Conservation (phyloP, 257 asterid species). For the Solanum paucissectum region DNA sequence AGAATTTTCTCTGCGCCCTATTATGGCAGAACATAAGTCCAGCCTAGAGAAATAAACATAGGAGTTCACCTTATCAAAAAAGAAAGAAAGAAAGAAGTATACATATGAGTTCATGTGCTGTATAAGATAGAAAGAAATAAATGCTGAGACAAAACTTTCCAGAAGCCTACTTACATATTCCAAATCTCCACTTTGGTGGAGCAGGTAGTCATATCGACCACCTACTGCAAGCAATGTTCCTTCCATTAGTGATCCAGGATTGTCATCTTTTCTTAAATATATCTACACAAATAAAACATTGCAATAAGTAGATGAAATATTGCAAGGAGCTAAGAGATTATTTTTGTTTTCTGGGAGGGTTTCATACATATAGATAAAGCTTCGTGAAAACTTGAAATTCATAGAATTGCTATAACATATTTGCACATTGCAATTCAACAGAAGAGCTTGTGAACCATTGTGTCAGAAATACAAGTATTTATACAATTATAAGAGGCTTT, state of each 20-base stretch:
- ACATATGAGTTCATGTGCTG: not conserved
- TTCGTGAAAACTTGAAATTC: not conserved
- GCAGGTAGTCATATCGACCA: slow-evolving; percentile 91
- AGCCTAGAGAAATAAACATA: not conserved
- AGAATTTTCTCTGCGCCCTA: not conserved
- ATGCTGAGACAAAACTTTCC: slow-evolving; percentile 5
- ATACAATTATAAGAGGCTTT: not conserved
- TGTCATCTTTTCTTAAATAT: slow-evolving; percentile 56
- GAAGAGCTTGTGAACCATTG: not conserved
- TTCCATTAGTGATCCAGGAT: slow-evolving; percentile 51
- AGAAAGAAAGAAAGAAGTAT: not conserved
- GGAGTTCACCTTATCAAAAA: not conserved
- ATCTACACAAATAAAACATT: slow-evolving; percentile 26
- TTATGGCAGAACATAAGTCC: not conserved
- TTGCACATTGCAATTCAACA: not conserved
- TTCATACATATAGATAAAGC: not conserved
- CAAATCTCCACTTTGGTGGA: slow-evolving; percentile 47
- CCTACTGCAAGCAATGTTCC: slow-evolving; percentile 94
- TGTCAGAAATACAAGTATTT: not conserved
- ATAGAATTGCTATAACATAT: not conserved
- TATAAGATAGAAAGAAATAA: not conserved
- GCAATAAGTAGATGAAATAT: not conserved
- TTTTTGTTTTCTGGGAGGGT: not conserved
- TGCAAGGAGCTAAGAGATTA: not conserved
- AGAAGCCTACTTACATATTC: slow-evolving; percentile 46